These are phyloP conservation scores for Pseudogymnoascus sp. DNA, from an alignment of 2,329 filamentous ascomycete species.

Conservation along the genomic window DNA sequence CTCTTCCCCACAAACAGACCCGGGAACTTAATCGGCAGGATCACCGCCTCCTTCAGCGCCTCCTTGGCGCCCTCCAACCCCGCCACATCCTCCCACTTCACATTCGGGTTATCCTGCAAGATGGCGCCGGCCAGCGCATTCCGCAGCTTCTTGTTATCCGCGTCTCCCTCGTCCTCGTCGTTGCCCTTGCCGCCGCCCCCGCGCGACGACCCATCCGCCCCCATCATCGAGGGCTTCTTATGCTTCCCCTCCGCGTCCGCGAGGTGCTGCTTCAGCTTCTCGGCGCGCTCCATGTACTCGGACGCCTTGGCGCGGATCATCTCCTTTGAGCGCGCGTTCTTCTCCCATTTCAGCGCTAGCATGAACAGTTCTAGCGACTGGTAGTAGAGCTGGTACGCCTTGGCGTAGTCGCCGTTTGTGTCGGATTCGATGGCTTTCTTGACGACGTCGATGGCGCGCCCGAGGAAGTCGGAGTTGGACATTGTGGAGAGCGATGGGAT, in stretches of 20 bases:
- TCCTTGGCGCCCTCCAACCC: slow-evolving; percentile 92
- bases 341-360: slow-evolving; percentile 98
- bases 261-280: slow-evolving; percentile 92
- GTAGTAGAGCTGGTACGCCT: slow-evolving; percentile 94
- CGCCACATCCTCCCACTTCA: slow-evolving; percentile 97
- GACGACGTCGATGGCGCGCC: slow-evolving; percentile 90
- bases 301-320: slow-evolving; percentile 92
- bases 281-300: slow-evolving; percentile 97
- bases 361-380: slow-evolving; percentile 95
- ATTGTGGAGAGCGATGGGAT: slow-evolving; percentile 41
- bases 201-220: slow-evolving; percentile 59
- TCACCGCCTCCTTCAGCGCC: slow-evolving; percentile 92
- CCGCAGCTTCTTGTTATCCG: slow-evolving; percentile 90
- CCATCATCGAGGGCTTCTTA: slow-evolving; percentile 63
- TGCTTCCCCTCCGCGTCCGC: slow-evolving; percentile 61
- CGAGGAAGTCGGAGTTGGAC: slow-evolving; percentile 95
- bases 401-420: slow-evolving; percentile 91
- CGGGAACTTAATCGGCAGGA: slow-evolving; percentile 96
- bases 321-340: slow-evolving; percentile 93
- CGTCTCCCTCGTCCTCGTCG: slow-evolving; percentile 53
- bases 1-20: slow-evolving; percentile 92
- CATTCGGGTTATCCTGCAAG: slow-evolving; percentile 87
- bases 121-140: slow-evolving; percentile 88
- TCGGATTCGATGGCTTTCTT: slow-evolving; percentile 97
- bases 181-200: slow-evolving; percentile 55